A percentile compares a stretch with the other conserved stretches of the same genome.
These are phyloP conservation scores for Discostella stelligeroides DNA, from an alignment of 108 stramenopile species.

Conservation along the genomic window DNA sequence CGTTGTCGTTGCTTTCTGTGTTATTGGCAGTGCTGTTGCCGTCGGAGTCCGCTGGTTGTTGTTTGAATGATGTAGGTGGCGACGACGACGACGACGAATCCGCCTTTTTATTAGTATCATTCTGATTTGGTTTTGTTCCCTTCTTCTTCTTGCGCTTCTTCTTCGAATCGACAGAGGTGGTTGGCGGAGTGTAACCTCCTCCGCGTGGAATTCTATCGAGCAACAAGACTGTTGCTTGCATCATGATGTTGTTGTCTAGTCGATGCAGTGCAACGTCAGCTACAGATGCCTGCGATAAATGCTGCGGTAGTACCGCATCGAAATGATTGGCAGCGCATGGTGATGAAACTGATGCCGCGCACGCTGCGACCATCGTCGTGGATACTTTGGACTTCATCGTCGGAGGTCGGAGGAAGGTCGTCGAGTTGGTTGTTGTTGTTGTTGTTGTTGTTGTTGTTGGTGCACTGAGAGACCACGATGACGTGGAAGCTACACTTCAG, in stretches of 20 bases:
- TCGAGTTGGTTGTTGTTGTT: too few species aligned
- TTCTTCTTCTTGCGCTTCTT: conserved; percentile 6
- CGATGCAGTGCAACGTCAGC: not conserved
- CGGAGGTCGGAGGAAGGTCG: too few species aligned
- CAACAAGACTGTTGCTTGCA: too few species aligned
- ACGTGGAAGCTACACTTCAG: too few species aligned
- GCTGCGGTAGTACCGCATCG: not conserved
- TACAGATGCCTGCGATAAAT: not conserved
- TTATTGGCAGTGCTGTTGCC: not conserved
- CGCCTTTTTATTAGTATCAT: not conserved
- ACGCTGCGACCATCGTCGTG: not conserved
- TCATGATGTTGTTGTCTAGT: too few species aligned
- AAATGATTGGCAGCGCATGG: not conserved
- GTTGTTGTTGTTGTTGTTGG: not conserved
- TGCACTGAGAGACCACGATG: not conserved
- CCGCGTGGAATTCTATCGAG: not conserved
- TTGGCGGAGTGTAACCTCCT: not conserved
- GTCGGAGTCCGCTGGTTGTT: not conserved
- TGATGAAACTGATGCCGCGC: conserved; percentile 3
- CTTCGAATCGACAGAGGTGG: not conserved
- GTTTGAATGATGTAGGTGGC: not conserved
- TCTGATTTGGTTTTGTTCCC: not conserved
- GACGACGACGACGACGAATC: not conserved
- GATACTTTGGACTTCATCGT: not conserved
- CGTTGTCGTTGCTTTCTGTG: too few species aligned